Evolutionary conservation across 78 protist species (phyloP).

Genomic region (Polysphondylium violaceum): DNA sequence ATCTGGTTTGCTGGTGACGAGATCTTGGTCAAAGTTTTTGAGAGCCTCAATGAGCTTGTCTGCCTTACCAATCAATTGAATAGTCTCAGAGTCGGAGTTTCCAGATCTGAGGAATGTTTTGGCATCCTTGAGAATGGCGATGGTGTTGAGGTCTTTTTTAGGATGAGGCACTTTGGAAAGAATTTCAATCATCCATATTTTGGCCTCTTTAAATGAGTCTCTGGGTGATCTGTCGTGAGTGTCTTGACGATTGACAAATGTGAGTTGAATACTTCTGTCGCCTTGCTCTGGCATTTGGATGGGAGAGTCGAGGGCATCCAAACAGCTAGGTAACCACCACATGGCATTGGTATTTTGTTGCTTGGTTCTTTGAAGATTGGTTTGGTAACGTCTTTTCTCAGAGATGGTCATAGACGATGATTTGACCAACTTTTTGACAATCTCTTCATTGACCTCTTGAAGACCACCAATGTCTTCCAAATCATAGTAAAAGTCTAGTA

Average conservation of each 20-base stretch:
- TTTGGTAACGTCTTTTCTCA: conserved; percentile 5
- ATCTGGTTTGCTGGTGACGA: neutral
- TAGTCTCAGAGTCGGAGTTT: conserved; percentile 23
- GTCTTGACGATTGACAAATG: conserved; percentile 37
- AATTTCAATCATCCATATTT: conserved; percentile 73
- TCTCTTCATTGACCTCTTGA: neutral
- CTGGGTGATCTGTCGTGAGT: neutral
- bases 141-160: conserved; percentile 32
- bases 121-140: conserved; percentile 41
- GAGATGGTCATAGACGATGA: neutral
- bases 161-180: conserved; percentile 27
- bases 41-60: conserved; percentile 21
- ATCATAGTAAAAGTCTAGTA: conserved; percentile 22
- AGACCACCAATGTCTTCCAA: conserved; percentile 29
- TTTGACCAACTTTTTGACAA: neutral
- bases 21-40: conserved; percentile 7
- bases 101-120: conserved; percentile 25
- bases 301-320: conserved; percentile 50
- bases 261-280: conserved; percentile 60
- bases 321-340: conserved; percentile 12
- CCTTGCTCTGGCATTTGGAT: conserved; percentile 72
- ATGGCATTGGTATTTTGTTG: neutral
- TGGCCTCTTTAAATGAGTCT: conserved; percentile 33
- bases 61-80: conserved; percentile 23
- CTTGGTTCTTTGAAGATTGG: neutral